Evolutionary conservation across 768 basidiomycete species (phyloP), one percentile per base, ranked within the genome.

Genomic region (Phanerodontia chrysosporium): DNA sequence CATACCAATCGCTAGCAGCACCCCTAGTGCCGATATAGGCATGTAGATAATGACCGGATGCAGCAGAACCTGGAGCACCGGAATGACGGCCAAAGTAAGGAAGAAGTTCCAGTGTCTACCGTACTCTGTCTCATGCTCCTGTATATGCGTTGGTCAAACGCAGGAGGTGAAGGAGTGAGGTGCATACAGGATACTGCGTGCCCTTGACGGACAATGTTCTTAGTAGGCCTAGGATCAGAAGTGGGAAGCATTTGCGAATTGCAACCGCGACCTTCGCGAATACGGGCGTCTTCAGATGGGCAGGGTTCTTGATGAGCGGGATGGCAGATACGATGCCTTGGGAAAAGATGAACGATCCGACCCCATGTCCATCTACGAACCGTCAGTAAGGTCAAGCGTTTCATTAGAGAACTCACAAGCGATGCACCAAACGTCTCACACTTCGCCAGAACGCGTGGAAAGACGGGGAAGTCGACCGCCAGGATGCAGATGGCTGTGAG

Each of bases 91-190:
- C 22, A 98, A 78, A 0, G 97, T 98, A 64, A 98, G 81, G 80
- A 99, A 99, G 74, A 98, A 98, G 70, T 98, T 98, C 97, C 97
- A 99, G 66, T 98, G 96, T 0, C 85, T 84, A 0, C 97, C 97
- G 63, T 98, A 98, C 73, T 99, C 97, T 0, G 95, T 88, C 56
- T 90, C 87, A 60, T 98, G 97, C 76, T 98, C 97, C 95, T 88
- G 59, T 29, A 25, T 12, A 16, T 24, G 5, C 18, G 1, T 5
- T 16, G n/a, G n/a, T 51, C 46, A 45, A 28, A 49, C 36, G 28
- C 45, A n/a, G n/a, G n/a, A n/a, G n/a, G n/a, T n/a, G n/a, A 42
- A 18, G 18, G 39, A 42, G 39, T 39, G n/a, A n/a, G 46, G 30
- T 10, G 71, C 84, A 25, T 71, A 96, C 95, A 3, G 96, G 97